Percentiles rank a stretch among this genome's conserved stretches.
Evolutionary conservation across 768 basidiomycete genomes (phyloP).

Genomic region (Tulasnella sp.): DNA sequence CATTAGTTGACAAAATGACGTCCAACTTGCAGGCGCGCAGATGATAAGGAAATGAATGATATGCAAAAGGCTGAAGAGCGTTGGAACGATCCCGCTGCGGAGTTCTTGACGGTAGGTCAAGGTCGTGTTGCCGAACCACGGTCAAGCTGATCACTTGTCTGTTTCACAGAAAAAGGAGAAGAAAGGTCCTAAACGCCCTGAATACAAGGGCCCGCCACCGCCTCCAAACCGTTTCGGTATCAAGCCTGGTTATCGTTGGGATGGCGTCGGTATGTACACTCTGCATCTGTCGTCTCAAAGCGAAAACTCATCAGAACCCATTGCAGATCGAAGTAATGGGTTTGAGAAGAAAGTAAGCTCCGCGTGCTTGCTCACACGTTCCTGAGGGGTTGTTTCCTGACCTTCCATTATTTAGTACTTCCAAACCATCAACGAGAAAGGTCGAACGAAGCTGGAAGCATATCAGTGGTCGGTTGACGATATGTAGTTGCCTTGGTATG

Average conservation of each 20-base stretch:
- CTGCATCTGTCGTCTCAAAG: not conserved
- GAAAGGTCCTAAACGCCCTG: constrained; percentile 70
- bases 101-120: constrained; percentile 72
- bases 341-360: not conserved
- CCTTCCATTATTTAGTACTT: not conserved
- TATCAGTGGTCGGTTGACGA: constrained; percentile 1
- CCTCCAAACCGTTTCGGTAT: constrained; percentile 95
- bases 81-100: constrained; percentile 98
- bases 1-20: not conserved
- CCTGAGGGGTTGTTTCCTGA: not conserved
- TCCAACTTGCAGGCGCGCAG: constrained; percentile 35
- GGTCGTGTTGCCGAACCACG: no score
- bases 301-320: not conserved
- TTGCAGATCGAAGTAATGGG: not conserved
- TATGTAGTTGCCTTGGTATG: not conserved
- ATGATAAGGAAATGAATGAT: constrained; percentile 79
- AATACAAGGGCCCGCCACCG: constrained; percentile 76
- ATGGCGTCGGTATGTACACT: constrained; percentile 70
- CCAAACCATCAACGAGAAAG: not conserved
- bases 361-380: not conserved
- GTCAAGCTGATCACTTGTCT: not conserved
- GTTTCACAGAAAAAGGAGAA: constrained; percentile 51
- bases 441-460: not conserved
- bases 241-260: constrained; percentile 93
- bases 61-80: constrained; percentile 67